These are phyloP conservation scores for Ophiostoma populinum DNA, from an alignment of 2,329 filamentous ascomycete genomes.

Conservation along the genomic window DNA sequence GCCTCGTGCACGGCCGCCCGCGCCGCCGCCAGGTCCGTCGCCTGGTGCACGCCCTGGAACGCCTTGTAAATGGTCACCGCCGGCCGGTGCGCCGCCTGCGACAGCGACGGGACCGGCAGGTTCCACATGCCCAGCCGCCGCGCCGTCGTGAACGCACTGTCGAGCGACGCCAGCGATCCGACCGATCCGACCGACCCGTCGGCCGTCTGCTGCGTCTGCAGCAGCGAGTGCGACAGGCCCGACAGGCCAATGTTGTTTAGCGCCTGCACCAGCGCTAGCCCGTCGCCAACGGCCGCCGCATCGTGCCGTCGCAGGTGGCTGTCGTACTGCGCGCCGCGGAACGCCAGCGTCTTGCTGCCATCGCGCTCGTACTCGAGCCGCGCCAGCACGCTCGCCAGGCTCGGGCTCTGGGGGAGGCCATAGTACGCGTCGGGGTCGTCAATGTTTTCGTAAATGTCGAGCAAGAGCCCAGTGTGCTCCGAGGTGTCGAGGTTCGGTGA, in stretches of 20 bases:
- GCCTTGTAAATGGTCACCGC: conserved; percentile 59
- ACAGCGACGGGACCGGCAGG: conserved; percentile 47
- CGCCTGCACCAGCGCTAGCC: conserved; percentile 55
- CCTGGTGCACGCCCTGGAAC: conserved; percentile 62
- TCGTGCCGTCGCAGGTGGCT: conserved; percentile 54
- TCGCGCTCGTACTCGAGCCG: conserved; percentile 81
- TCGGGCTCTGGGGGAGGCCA: conserved; percentile 64
- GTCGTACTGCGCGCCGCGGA: conserved; percentile 81
- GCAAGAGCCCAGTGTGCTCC: conserved; percentile 49
- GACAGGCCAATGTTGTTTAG: conserved; percentile 69
- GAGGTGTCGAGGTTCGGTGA: conserved; percentile 19
- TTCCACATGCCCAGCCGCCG: conserved; percentile 85
- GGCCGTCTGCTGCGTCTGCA: conserved; percentile 47
- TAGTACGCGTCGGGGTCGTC: conserved; percentile 96
- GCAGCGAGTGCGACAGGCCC: conserved; percentile 66
- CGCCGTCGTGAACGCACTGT: conserved; percentile 63
- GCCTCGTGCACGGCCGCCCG: conserved; percentile 44
- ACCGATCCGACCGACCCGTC: conserved; percentile 40
- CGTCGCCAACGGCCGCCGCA: conserved; percentile 37
- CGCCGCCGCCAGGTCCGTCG: conserved; percentile 36
- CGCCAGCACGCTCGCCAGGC: conserved; percentile 58
- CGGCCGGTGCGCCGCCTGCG: conserved; percentile 24
- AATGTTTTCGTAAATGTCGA: conserved; percentile 76
- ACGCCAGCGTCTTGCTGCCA: conserved; percentile 72
- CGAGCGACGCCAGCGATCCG: conserved; percentile 42